Evolutionary conservation across 495 filamentous ascomycete genomes (phyloP).

Genomic region (Neurospora sp.): DNA sequence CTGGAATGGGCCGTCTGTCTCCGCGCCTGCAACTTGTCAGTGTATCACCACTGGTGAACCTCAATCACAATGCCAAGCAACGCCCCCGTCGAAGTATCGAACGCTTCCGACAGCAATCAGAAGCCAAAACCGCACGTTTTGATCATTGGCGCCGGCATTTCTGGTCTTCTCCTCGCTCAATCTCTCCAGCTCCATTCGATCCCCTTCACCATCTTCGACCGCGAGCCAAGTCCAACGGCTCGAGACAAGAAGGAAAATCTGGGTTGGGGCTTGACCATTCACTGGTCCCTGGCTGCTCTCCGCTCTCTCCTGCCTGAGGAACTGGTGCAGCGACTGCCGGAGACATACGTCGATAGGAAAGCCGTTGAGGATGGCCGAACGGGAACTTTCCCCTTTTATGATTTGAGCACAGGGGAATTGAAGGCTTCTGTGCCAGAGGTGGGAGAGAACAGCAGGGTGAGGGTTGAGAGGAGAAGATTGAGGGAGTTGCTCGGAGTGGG

Average conservation of each 20-base stretch:
- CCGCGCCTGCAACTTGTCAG: background rate
- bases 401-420: slow-evolving; percentile 40
- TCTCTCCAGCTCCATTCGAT: slow-evolving; percentile 33
- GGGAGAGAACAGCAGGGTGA: slow-evolving; percentile 25
- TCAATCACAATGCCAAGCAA: background rate
- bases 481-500: slow-evolving; percentile 37
- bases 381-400: slow-evolving; percentile 39
- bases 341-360: slow-evolving; percentile 33
- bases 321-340: slow-evolving; percentile 36
- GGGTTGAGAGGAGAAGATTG: slow-evolving; percentile 40
- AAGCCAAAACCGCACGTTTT: slow-evolving; percentile 19
- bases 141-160: slow-evolving; percentile 52
- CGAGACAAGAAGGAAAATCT: slow-evolving; percentile 22
- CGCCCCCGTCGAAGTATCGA: background rate
- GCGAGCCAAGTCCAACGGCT: slow-evolving; percentile 34
- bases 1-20: background rate
- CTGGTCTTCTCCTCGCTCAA: slow-evolving; percentile 50
- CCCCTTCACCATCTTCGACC: slow-evolving; percentile 44
- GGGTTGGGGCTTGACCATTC: slow-evolving; percentile 52
- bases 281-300: slow-evolving; percentile 45
- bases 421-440: slow-evolving; percentile 30
- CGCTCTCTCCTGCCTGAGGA: slow-evolving; percentile 38
- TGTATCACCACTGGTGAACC: background rate
- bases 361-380: slow-evolving; percentile 12
- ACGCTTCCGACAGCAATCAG: background rate